Conservation (phyloP, 768 basidiomycete species). For the Boletus edulis region DNA sequence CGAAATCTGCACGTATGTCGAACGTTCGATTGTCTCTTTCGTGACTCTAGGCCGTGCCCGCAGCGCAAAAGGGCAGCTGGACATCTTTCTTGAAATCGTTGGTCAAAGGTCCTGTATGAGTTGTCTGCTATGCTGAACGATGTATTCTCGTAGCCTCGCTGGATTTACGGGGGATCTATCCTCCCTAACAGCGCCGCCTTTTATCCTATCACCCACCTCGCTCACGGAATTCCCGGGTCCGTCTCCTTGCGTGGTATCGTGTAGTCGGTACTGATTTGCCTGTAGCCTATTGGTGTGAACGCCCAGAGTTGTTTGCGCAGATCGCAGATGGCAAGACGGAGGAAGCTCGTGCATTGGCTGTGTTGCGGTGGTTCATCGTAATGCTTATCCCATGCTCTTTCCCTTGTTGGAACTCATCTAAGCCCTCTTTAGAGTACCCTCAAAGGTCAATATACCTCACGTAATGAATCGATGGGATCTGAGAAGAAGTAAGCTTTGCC, state of each 20-base stretch:
- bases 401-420: constrained; percentile 1
- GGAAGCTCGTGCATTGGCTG: constrained; percentile 72
- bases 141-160: constrained; percentile 55
- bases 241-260: constrained; percentile 17
- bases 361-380: constrained; percentile 96
- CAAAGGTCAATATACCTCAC: constrained; percentile 92
- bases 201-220: constrained; percentile 89
- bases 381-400: not conserved
- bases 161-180: constrained; percentile 88
- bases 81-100: constrained; percentile 89
- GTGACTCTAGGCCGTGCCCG: constrained; percentile 63
- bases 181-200: constrained; percentile 80
- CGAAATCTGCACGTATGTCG: constrained; percentile 36
- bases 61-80: constrained; percentile 85
- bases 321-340: constrained; percentile 76
- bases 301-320: constrained; percentile 82
- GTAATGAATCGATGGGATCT: constrained; percentile 93
- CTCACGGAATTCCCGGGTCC: constrained; percentile 89
- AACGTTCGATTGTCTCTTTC: constrained; percentile 21
- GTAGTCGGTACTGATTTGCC: constrained; percentile 3
- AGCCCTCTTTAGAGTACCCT: constrained; percentile 66
- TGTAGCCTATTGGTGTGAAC: constrained; percentile 95
- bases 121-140: not conserved
- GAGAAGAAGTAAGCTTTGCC: constrained; percentile 82
- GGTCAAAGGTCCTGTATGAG: constrained; percentile 27